Base-by-base conservation (phyloP, 176 grass and related monocot genomes). In the Oryza longistaminata region DNA sequence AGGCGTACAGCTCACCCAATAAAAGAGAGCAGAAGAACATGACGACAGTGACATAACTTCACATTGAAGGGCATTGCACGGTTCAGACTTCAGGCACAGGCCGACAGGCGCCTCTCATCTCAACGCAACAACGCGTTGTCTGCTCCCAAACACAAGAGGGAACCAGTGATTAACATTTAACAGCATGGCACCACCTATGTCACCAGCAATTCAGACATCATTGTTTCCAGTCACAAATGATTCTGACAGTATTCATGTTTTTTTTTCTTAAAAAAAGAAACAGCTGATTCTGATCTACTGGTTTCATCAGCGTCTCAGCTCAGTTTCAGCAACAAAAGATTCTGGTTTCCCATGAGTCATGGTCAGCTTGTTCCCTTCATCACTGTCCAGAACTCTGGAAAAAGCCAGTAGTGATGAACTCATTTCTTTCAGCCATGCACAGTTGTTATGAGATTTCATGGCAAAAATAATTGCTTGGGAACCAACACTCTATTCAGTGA, bases 21-120 rank as follows among this genome's bases (percentile, higher is more conserved):
- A 53, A 76, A 34, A 21, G 49, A 76, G 50, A 76, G 74, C 29
- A 76, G 31, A 25, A 75, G 46, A 29, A 76, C 50, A 66, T 9
- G 19, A 31, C 29, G 50, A 39, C 29, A 60, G 27, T 40, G 7
- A 16, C 49, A 77, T 60, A 64, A 77, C 61, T 77, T 77, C 55
- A 43, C 75, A 77, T 64, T 58, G 0, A 64, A 42, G 21, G 11
- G 77, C 39, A 45, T 70, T 25, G 79, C 79, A 81, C 31, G 66
- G 66, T 29, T 31, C 16, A 78, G 75, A 35, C 44, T 27, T 29
- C 16, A 66, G 75, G n/a, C 55, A 77, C 75, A 77, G 29, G 29
- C 29, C 29, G 29, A 31, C 29, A 31, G 33, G 52, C 9, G 42
- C 77, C 3, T 44, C 69, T n/a, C 53, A 58, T 24, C 69, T n/a